These are phyloP conservation scores for Scopulariopsis brevicaulis DNA, from an alignment of 2,329 filamentous ascomycete species.

Conservation along the genomic window DNA sequence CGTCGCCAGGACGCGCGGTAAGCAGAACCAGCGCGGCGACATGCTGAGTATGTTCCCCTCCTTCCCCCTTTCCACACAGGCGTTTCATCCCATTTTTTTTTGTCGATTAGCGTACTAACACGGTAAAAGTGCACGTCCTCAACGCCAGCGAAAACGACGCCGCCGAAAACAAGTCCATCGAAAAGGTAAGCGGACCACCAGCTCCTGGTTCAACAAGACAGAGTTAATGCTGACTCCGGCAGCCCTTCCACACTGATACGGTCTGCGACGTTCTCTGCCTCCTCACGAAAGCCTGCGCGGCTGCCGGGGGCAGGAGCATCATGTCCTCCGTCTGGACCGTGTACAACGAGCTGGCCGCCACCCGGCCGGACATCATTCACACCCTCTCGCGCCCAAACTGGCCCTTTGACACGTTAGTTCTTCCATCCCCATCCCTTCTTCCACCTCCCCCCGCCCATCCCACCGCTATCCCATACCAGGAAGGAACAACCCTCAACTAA, in stretches of 20 bases:
- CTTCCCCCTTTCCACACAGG: constrained; percentile 25
- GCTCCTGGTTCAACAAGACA: constrained; percentile 19
- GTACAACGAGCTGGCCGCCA: constrained; percentile 47
- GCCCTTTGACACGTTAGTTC: constrained; percentile 8
- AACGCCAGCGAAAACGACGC: constrained; percentile 4
- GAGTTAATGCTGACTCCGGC: constrained; percentile 17
- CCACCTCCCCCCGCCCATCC: background rate
- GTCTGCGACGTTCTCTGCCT: constrained; percentile 42
- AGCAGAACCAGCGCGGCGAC: constrained; percentile 30
- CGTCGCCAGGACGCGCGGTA: constrained; percentile 39
- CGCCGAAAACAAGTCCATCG: constrained; percentile 4
- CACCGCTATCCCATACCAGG: background rate
- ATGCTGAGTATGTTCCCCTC: constrained; percentile 27
- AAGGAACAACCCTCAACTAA: background rate
- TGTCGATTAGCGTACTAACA: constrained; percentile 29
- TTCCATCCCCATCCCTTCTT: background rate
- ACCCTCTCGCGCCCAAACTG: constrained; percentile 29
- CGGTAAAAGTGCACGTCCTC: constrained; percentile 25
- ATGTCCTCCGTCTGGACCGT: constrained; percentile 42
- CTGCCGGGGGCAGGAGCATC: constrained; percentile 38
- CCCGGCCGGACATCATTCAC: constrained; percentile 42
- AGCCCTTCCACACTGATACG: constrained; percentile 46
- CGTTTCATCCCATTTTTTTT: constrained; percentile 12
- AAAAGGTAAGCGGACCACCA: background rate
- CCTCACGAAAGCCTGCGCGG: constrained; percentile 37